Conservation (phyloP, 2,329 filamentous ascomycete genomes). For the Aspergillus carbonarius region DNA sequence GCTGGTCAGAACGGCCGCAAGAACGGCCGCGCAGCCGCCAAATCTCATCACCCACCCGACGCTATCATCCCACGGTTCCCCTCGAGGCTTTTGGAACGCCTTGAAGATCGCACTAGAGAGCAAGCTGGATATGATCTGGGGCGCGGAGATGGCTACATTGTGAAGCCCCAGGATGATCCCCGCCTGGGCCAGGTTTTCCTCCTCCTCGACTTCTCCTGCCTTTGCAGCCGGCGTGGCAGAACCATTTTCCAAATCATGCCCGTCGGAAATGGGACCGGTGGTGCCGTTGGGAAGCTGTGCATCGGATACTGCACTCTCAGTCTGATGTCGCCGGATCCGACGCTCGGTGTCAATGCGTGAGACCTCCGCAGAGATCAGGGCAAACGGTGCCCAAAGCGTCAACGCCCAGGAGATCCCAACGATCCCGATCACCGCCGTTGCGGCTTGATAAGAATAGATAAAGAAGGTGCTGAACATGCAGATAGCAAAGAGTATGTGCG, state of each 20-base stretch:
- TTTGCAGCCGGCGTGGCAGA: slow-evolving; percentile 22
- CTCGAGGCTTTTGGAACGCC: slow-evolving; percentile 81
- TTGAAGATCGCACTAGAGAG: slow-evolving; percentile 82
- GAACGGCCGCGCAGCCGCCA: slow-evolving; percentile 74
- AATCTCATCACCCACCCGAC: slow-evolving; percentile 84
- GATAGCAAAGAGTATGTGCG: slow-evolving; percentile 76
- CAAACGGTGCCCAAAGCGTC: slow-evolving; percentile 92
- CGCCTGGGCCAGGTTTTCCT: slow-evolving; percentile 69
- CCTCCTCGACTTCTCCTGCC: slow-evolving; percentile 21
- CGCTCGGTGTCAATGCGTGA: slow-evolving; percentile 72
- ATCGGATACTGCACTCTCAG: slow-evolving; percentile 29
- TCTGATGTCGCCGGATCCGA: slow-evolving; percentile 47
- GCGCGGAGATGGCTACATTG: slow-evolving; percentile 89
- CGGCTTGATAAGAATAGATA: slow-evolving; percentile 67
- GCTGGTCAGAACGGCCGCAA: slow-evolving; percentile 71
- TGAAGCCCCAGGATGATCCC: slow-evolving; percentile 92
- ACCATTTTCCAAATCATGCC: slow-evolving; percentile 29
- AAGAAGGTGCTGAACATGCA: slow-evolving; percentile 84
- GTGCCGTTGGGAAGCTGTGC: slow-evolving; percentile 8
- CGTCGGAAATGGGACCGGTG: neutral
- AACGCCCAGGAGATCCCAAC: slow-evolving; percentile 91
- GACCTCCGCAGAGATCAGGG: slow-evolving; percentile 91
- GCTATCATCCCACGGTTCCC: slow-evolving; percentile 78
- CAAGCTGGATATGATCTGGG: slow-evolving; percentile 86
- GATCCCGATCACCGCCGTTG: slow-evolving; percentile 74